Evolutionary conservation across 108 stramenopile species (phyloP), one percentile per base, ranked within the genome.

Genomic region (Hondaea fermentalgiana): DNA sequence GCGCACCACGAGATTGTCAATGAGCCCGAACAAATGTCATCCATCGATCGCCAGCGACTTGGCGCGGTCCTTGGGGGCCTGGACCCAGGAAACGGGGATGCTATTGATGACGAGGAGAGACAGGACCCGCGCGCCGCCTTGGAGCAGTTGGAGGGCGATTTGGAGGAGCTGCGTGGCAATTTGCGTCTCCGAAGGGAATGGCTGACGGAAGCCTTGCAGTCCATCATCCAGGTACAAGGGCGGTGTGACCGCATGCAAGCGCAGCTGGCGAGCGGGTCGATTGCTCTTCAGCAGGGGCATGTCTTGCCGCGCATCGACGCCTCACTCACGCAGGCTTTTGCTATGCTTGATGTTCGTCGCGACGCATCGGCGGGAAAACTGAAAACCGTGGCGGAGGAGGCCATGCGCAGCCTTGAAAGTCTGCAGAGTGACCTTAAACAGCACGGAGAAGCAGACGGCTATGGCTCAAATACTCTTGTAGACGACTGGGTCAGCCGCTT

Each of bases 161-260:
- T 47, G 25, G 76, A 83, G n/a, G 76, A 83, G 28, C 76, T 83
- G 49, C n/a, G 45, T 6, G 51, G 16, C 19, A 83, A 8, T 12
- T 45, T 53, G 51, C 51, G 45, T 12, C 51, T 83, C 0, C 45
- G 45, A 8, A 43, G 76, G 1, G 64, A 69, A 17, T 69, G 64
- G 64, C 64, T 69, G 25, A 69, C 64, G 42, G 64, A 69, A 17
- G 64, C 64, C 3, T 42, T 69, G 25, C 64, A 69, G 42, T 69
- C 64, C 1, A 69, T 69, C 42, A 69, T 69, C 64, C 45, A 53
- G 76, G 49, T 53, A 6, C 76, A 83, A 4, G 76, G 45, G 12
- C 49, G 51, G 76, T 83, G 76, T 35, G 76, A 83, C 28, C 76
- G 76, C 28, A 53, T 83, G 76, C 76, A 83, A 23, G 76, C 76